Evolutionary conservation across 768 basidiomycete genomes (phyloP).

Genomic region (Boletus subparvulus): DNA sequence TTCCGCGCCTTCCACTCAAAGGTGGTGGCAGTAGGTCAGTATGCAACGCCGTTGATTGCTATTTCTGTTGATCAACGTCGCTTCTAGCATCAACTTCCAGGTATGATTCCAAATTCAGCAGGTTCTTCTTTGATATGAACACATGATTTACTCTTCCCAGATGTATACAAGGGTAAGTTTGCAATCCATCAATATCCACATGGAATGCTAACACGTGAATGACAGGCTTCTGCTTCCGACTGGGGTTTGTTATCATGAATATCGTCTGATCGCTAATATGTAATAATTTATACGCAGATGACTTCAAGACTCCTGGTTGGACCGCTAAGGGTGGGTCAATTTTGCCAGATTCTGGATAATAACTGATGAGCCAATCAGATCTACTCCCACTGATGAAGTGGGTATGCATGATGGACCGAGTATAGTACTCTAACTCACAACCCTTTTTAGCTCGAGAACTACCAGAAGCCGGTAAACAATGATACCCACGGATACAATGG

Average conservation of each 20-base stretch:
- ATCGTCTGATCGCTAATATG: not conserved
- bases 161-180: slow-evolving; percentile 62
- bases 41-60: not conserved
- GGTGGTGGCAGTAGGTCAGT: slow-evolving; percentile 57
- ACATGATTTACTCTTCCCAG: slow-evolving; percentile 14
- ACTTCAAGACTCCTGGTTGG: slow-evolving; percentile 73
- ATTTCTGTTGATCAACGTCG: not conserved
- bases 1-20: slow-evolving; percentile 10
- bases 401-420: slow-evolving; percentile 26
- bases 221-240: slow-evolving; percentile 65
- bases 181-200: not conserved
- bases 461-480: slow-evolving; percentile 70
- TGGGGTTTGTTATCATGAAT: slow-evolving; percentile 49
- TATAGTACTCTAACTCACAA: not conserved
- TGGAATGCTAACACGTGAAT: not conserved
- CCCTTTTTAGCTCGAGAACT: slow-evolving; percentile 60
- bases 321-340: slow-evolving; percentile 50
- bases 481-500: slow-evolving; percentile 69
- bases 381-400: slow-evolving; percentile 72
- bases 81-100: slow-evolving; percentile 67
- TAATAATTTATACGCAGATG: slow-evolving; percentile 41
- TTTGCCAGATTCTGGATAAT: not conserved
- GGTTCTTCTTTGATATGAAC: not conserved
- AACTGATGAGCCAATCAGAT: slow-evolving; percentile 38
- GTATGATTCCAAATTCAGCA: slow-evolving; percentile 1